phyloP scores from a whole-genome alignment of 1,284 basidiomycete genomes.

The Apiotrichum gracile region DNA sequence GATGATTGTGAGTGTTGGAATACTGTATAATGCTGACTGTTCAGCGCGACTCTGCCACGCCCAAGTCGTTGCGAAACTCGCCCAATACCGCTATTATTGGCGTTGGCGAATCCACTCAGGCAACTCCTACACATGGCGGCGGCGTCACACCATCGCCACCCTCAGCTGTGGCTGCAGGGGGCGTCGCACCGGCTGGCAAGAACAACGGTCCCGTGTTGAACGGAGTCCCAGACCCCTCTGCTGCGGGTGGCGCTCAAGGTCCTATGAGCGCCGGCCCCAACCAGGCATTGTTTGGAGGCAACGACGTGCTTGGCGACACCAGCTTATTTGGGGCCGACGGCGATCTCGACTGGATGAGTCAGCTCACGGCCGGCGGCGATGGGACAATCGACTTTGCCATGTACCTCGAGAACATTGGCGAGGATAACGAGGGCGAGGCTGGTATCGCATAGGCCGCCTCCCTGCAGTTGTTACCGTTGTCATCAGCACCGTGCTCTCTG shows the following conservation, averaged over 20 bases:
- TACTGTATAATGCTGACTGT: not conserved
- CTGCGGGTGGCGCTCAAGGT: not conserved
- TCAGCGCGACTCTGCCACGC: slow-evolving; percentile 32
- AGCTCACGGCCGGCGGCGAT: slow-evolving; percentile 1
- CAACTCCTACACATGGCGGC: slow-evolving; percentile 17
- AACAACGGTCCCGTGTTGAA: not conserved
- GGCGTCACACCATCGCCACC: slow-evolving; percentile 28
- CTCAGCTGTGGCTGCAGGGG: slow-evolving; percentile 7
- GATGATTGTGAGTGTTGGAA: slow-evolving; percentile 17
- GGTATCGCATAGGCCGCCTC: slow-evolving; percentile 13
- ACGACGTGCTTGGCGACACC: slow-evolving; percentile 6
- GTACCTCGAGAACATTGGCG: slow-evolving; percentile 36
- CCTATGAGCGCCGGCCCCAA: not conserved
- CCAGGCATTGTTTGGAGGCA: not conserved
- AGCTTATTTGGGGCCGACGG: slow-evolving; percentile 9
- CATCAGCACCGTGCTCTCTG: too few relatives aligned
- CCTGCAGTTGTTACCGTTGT: too few relatives aligned
- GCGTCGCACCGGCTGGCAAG: not conserved
- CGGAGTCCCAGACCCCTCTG: not conserved
- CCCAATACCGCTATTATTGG: slow-evolving; percentile 23
- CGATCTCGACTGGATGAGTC: slow-evolving; percentile 15
- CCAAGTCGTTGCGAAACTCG: slow-evolving; percentile 40
- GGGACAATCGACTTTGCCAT: slow-evolving; percentile 31
- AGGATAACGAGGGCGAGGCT: slow-evolving; percentile 30
- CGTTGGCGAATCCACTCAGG: slow-evolving; percentile 10